phyloP scores from a whole-genome alignment of 208 protist genomes.

The Leishmania mexicana region DNA sequence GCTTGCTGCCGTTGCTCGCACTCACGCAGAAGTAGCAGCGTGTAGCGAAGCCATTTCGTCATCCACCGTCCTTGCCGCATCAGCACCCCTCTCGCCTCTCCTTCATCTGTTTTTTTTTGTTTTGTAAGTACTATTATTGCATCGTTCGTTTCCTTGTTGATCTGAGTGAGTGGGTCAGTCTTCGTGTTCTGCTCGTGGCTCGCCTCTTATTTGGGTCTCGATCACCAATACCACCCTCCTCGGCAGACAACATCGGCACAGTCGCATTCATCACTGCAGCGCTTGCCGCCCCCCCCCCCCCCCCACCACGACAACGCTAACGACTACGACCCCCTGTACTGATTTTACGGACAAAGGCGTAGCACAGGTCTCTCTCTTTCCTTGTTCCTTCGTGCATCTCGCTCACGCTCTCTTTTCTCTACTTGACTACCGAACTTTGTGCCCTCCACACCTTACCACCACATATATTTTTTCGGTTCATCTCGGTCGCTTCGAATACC shows the following conservation, averaged over 20 bases:
- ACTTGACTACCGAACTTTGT: neutral
- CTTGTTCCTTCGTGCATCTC: neutral
- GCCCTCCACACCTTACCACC: neutral
- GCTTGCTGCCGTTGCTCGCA: too few relatives aligned
- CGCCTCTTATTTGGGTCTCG: neutral
- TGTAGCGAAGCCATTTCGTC: neutral
- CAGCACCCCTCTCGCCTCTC: neutral
- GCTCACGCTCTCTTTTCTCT: neutral
- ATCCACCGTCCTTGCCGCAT: neutral
- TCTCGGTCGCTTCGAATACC: neutral
- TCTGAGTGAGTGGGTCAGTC: neutral
- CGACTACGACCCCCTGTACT: neutral
- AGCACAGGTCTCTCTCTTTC: neutral
- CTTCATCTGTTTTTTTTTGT: neutral
- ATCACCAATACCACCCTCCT: neutral
- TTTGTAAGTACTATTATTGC: neutral
- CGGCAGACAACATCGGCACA: neutral
- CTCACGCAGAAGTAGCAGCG: neutral
- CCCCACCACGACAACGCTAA: neutral
- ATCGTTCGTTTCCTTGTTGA: neutral
- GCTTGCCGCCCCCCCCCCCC: neutral
- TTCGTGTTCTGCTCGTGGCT: neutral
- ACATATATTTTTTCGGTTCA: neutral
- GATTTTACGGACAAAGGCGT: neutral
- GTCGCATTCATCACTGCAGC: neutral